Evolutionary conservation across 2,329 filamentous ascomycete genomes (phyloP).

Genomic region (Fusarium nanum): DNA sequence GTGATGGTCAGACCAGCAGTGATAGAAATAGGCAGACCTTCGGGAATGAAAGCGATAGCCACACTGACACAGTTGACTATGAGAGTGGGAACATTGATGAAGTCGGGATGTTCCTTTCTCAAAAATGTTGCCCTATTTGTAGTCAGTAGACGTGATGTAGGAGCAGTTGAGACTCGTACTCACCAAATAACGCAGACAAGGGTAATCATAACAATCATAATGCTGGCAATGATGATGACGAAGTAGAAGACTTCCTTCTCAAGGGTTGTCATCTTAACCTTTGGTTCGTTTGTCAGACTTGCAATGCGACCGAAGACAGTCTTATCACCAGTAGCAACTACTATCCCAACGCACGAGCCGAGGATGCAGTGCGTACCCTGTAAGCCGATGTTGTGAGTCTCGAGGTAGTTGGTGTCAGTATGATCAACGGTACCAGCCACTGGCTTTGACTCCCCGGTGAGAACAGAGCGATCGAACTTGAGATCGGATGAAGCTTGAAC

Average conservation of each 20-base stretch:
- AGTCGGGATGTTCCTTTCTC: conserved; percentile 71
- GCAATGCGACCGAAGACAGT: conserved; percentile 84
- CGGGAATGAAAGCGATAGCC: conserved; percentile 80
- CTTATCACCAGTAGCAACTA: conserved; percentile 76
- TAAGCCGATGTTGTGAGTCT: conserved; percentile 79
- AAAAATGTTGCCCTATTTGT: conserved; percentile 72
- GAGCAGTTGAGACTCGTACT: conserved; percentile 52
- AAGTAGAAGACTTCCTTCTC: conserved; percentile 80
- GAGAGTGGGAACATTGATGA: conserved; percentile 77
- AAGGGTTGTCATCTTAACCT: conserved; percentile 74
- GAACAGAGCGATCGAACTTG: conserved; percentile 8
- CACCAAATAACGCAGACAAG: conserved; percentile 63
- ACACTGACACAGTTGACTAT: conserved; percentile 80
- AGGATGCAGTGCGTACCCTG: conserved; percentile 84
- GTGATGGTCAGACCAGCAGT: conserved; percentile 79
- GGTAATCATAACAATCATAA: conserved; percentile 73
- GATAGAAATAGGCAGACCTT: conserved; percentile 77
- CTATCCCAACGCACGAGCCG: conserved; percentile 72
- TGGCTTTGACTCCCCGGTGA: conserved; percentile 9
- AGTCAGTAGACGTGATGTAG: accelerated
- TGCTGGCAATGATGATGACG: conserved; percentile 77
- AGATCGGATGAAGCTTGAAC: conserved; percentile 5
- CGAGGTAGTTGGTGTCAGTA: conserved; percentile 47
- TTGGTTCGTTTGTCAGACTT: conserved; percentile 75
- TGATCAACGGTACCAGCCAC: conserved; percentile 5